phyloP scores from a whole-genome alignment of 106 monocot genomes.

The Acanthochlamys bracteata region DNA sequence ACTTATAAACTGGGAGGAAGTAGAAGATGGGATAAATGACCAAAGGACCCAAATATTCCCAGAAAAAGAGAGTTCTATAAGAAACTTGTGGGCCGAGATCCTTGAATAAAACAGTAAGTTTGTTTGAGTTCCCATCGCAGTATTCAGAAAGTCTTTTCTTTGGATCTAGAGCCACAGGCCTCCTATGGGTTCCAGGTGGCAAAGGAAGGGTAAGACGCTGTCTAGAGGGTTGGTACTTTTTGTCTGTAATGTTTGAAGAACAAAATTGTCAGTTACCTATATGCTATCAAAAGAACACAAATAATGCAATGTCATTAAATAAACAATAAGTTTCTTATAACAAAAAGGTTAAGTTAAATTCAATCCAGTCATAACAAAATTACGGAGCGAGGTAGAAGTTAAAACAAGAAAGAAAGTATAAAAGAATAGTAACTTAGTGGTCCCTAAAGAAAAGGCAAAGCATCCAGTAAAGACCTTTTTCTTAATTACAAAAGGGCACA shows the following conservation, averaged over 20 bases:
- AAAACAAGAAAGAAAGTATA: too few relatives aligned
- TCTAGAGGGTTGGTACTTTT: conserved; percentile 77
- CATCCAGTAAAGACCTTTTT: too few relatives aligned
- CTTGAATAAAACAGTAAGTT: conserved; percentile 70
- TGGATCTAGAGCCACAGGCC: conserved; percentile 50
- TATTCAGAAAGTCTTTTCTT: conserved; percentile 60
- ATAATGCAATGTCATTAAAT: neutral
- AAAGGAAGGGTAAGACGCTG: conserved; percentile 77
- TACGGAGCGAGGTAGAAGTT: too few relatives aligned
- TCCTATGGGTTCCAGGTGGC: conserved; percentile 38
- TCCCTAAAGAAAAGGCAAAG: too few relatives aligned
- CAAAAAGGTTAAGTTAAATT: too few relatives aligned
- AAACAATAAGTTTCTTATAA: neutral
- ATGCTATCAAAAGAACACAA: neutral
- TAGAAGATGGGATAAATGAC: conserved; percentile 85
- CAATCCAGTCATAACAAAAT: too few relatives aligned
- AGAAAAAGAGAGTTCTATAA: conserved; percentile 91
- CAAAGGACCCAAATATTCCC: conserved; percentile 80
- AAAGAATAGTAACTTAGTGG: too few relatives aligned
- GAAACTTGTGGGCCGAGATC: conserved; percentile 75
- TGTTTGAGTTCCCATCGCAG: conserved; percentile 34
- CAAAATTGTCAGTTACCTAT: neutral
- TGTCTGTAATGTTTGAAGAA: conserved; percentile 34
- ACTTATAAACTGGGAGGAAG: conserved; percentile 78
- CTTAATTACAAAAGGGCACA: too few relatives aligned